Conservation (phyloP, 1,284 basidiomycete genomes). For the Boletus semigastroideus region DNA sequence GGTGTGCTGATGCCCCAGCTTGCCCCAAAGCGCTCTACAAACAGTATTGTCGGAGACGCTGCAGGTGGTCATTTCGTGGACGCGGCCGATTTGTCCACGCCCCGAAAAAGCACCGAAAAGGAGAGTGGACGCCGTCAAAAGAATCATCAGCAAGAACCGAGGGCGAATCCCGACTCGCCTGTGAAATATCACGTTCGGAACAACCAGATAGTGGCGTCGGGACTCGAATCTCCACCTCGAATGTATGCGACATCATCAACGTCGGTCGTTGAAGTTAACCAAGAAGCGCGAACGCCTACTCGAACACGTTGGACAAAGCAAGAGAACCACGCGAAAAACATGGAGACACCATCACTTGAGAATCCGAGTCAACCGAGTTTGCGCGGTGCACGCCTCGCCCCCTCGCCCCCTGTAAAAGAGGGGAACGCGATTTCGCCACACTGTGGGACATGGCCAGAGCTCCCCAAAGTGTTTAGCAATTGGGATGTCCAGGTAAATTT, state of each 20-base stretch:
- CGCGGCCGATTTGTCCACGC: background rate
- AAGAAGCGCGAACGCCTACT: background rate
- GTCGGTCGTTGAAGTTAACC: background rate
- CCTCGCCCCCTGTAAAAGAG: conserved; percentile 3
- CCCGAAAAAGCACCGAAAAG: conserved; percentile 8
- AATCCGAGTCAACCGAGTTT: background rate
- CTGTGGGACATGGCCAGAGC: conserved; percentile 16
- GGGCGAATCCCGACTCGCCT: background rate
- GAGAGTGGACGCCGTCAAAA: background rate
- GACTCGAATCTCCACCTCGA: background rate
- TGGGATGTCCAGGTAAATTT: conserved; percentile 27
- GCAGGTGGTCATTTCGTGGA: too few species aligned
- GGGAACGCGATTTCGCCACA: background rate
- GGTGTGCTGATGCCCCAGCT: too few species aligned
- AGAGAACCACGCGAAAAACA: background rate
- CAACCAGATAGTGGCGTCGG: conserved; percentile 19
- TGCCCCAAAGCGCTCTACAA: too few species aligned
- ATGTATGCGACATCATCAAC: background rate
- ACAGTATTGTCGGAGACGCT: too few species aligned
- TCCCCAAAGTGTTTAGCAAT: conserved; percentile 12
- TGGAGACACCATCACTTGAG: background rate
- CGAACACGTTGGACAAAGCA: background rate
- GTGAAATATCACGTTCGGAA: conserved; percentile 17
- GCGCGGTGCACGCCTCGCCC: background rate
- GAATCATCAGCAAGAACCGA: background rate